Evolutionary conservation across 768 basidiomycete species (phyloP).

Genomic region (Boletus pseudopeckii): DNA sequence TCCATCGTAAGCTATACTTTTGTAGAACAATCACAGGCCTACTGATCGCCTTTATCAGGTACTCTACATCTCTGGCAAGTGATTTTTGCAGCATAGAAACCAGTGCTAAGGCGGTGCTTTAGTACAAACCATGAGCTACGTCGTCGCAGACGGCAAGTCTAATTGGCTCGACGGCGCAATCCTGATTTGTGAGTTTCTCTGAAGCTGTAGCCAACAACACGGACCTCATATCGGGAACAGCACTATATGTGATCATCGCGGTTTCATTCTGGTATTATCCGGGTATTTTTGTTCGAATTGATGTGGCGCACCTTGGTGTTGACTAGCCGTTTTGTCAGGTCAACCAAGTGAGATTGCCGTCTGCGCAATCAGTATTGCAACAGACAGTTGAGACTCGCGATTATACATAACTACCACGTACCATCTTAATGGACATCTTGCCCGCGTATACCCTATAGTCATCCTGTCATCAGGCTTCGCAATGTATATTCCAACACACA

Average conservation of each 20-base stretch:
- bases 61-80: conserved; percentile 36
- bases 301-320: background rate
- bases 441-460: conserved; percentile 2
- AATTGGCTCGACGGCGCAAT: conserved; percentile 83
- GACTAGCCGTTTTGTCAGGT: conserved; percentile 14
- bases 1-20: conserved; percentile 48
- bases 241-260: conserved; percentile 68
- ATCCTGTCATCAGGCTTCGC: conserved; percentile 5
- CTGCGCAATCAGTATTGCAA: conserved; percentile 10
- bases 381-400: background rate
- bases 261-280: conserved; percentile 66
- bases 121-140: conserved; percentile 84
- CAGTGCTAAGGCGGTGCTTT: conserved; percentile 6
- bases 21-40: background rate
- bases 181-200: conserved; percentile 55
- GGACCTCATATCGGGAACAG: conserved; percentile 31
- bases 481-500: conserved; percentile 13
- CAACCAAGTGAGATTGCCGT: conserved; percentile 20
- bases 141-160: conserved; percentile 75
- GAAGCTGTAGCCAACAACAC: no score
- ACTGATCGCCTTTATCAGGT: conserved; percentile 26
- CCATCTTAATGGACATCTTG: background rate
- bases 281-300: conserved; percentile 16
- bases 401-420: background rate
- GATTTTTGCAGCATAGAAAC: conserved; percentile 34